phyloP scores from a whole-genome alignment of 2,329 filamentous ascomycete species.

The Cladosporium halotolerans region DNA sequence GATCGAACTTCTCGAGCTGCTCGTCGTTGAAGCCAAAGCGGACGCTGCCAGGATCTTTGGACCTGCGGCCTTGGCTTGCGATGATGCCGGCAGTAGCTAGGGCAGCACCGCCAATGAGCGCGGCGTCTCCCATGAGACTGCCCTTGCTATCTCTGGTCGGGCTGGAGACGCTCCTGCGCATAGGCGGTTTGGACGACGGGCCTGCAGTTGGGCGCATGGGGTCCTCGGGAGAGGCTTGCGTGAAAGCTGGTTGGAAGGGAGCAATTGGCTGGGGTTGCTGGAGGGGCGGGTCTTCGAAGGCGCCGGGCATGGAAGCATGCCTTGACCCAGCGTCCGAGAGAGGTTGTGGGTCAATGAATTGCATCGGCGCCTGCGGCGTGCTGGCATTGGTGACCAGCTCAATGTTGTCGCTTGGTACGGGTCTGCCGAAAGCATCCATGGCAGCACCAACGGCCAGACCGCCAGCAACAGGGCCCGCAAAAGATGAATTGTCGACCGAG shows the following conservation, averaged over 20 bases:
- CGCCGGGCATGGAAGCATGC: slow-evolving; percentile 25
- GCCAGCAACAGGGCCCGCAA: slow-evolving; percentile 35
- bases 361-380: slow-evolving; percentile 49
- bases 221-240: slow-evolving; percentile 15
- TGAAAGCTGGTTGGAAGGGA: slow-evolving; percentile 48
- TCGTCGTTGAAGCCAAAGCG: slow-evolving; percentile 54
- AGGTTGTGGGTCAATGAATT: slow-evolving; percentile 60
- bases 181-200: slow-evolving; percentile 33
- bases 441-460: slow-evolving; percentile 39
- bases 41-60: slow-evolving; percentile 40
- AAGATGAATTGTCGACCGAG: slow-evolving; percentile 27
- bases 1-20: slow-evolving; percentile 45
- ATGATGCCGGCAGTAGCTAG: slow-evolving; percentile 32
- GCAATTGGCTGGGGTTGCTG: slow-evolving; percentile 77
- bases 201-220: background rate
- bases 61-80: slow-evolving; percentile 23
- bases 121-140: slow-evolving; percentile 31
- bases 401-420: slow-evolving; percentile 7
- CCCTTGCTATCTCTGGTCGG: slow-evolving; percentile 23
- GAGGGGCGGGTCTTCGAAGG: slow-evolving; percentile 55
- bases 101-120: slow-evolving; percentile 38
- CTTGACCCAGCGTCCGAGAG: slow-evolving; percentile 56
- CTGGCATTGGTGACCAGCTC: slow-evolving; percentile 43
- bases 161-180: slow-evolving; percentile 27
- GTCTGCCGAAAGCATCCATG: slow-evolving; percentile 37